A percentile compares a stretch with the other conserved stretches of the same genome.
phyloP scores from a whole-genome alignment of 2,329 filamentous ascomycete species.

The Eutypa lata region DNA sequence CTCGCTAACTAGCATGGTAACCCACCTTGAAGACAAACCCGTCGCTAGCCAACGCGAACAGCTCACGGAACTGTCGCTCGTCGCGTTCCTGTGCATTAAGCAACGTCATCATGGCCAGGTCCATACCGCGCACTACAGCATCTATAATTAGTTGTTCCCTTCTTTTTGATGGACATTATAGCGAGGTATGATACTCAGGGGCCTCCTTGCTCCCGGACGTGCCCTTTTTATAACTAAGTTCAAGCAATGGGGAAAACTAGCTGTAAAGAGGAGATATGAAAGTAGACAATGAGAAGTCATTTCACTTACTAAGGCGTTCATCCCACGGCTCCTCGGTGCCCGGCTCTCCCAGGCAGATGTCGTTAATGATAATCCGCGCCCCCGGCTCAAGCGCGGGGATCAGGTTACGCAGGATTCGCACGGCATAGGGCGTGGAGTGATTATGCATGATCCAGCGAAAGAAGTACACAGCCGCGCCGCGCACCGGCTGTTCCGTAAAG shows the following conservation, averaged over 20 bases:
- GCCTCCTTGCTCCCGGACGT: no score
- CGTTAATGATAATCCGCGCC: slow-evolving; percentile 29
- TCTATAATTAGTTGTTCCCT: no score
- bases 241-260: no score
- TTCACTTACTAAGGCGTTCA: slow-evolving; percentile 44
- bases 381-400: slow-evolving; percentile 38
- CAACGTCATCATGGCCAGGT: slow-evolving; percentile 49
- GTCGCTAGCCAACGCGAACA: slow-evolving; percentile 41
- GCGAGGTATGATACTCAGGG: no score
- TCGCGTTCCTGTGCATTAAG: slow-evolving; percentile 51
- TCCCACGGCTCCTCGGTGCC: slow-evolving; percentile 41
- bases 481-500: slow-evolving; percentile 39
- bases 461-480: slow-evolving; percentile 40
- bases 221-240: no score
- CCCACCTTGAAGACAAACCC: slow-evolving; percentile 42
- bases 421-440: slow-evolving; percentile 39
- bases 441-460: slow-evolving; percentile 46
- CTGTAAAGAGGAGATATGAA: no score
- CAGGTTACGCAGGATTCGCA: slow-evolving; percentile 32
- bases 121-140: slow-evolving; percentile 49
- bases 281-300: no score
- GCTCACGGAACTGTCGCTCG: slow-evolving; percentile 40
- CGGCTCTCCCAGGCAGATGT: slow-evolving; percentile 39
- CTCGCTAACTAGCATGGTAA: no score
- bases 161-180: no score